Percentiles rank a stretch among this genome's conserved stretches.
Conservation (phyloP, 2,329 filamentous ascomycete species). For the Diaporthe citriasiana region DNA sequence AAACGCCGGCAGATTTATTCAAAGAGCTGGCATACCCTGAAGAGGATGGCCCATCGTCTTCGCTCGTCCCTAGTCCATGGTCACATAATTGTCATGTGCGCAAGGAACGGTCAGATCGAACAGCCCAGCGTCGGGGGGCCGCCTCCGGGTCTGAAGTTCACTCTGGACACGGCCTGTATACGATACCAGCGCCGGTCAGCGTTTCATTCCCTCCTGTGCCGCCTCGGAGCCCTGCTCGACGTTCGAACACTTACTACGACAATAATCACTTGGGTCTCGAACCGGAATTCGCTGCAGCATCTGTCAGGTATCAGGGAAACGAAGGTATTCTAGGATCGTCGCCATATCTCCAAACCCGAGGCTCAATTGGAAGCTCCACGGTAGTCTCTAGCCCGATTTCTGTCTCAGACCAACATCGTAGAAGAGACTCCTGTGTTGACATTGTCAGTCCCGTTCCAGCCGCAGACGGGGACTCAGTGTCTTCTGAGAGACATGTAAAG, state of each 20-base stretch:
- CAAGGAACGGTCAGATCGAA: background rate
- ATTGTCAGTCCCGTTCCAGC: slow-evolving; percentile 25
- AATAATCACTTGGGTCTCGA: background rate
- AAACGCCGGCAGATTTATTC: background rate
- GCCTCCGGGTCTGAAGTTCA: background rate
- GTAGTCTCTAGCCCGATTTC: slow-evolving; percentile 17
- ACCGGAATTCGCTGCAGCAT: background rate
- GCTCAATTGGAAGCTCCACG: slow-evolving; percentile 12
- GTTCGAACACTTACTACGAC: background rate
- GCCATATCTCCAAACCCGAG: background rate
- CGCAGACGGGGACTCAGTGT: background rate
- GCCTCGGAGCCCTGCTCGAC: slow-evolving; percentile 23
- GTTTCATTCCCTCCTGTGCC: background rate
- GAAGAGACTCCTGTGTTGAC: slow-evolving; percentile 26
- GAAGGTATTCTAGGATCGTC: background rate
- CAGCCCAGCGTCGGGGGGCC: background rate
- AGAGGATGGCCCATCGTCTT: slow-evolving; percentile 1
- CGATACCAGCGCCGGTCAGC: background rate
- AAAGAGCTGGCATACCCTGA: background rate
- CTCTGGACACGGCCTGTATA: background rate
- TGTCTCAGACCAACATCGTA: slow-evolving; percentile 2
- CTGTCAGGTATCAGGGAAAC: background rate
- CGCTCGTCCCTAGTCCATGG: background rate
- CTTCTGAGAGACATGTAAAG: background rate
- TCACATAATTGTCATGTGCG: background rate